These are phyloP conservation scores for Hygrocybe coccinea DNA, from an alignment of 768 basidiomycete species.

Conservation along the genomic window DNA sequence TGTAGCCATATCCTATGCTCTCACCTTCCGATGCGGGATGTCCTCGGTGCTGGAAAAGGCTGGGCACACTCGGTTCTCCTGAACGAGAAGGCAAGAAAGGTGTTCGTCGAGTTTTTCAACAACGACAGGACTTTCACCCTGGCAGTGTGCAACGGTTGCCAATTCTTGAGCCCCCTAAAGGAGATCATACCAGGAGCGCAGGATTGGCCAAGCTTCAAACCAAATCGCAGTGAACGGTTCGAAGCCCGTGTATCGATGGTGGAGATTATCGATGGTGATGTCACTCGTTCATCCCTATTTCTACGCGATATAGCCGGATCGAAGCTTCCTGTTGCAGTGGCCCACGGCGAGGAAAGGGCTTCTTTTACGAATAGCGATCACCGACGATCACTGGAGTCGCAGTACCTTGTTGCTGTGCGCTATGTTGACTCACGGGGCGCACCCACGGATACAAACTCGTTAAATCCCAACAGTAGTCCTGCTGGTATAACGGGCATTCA, in stretches of 20 bases:
- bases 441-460: conserved; percentile 69
- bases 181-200: conserved; percentile 85
- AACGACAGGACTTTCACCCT: conserved; percentile 81
- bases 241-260: conserved; percentile 83
- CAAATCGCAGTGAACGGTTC: conserved; percentile 83
- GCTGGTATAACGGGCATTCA: conserved; percentile 86
- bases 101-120: conserved; percentile 79
- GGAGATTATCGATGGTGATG: conserved; percentile 58
- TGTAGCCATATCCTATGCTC: conserved; percentile 70
- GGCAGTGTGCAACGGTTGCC: conserved; percentile 97
- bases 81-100: conserved; percentile 65
- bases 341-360: conserved; percentile 88
- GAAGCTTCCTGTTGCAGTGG: conserved; percentile 88
- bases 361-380: conserved; percentile 44
- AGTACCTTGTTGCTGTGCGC: conserved; percentile 67
- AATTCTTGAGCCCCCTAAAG: conserved; percentile 86
- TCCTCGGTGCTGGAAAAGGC: conserved; percentile 93
- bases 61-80: conserved; percentile 97
- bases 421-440: conserved; percentile 70
- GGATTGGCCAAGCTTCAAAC: conserved; percentile 88
- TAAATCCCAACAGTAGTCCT: conserved; percentile 83
- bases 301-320: conserved; percentile 82
- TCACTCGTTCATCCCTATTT: conserved; percentile 70
- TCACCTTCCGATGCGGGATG: conserved; percentile 66
- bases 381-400: conserved; percentile 33